Base-by-base conservation (phyloP, 108 stramenopile genomes). In the Nitzschia palea region DNA sequence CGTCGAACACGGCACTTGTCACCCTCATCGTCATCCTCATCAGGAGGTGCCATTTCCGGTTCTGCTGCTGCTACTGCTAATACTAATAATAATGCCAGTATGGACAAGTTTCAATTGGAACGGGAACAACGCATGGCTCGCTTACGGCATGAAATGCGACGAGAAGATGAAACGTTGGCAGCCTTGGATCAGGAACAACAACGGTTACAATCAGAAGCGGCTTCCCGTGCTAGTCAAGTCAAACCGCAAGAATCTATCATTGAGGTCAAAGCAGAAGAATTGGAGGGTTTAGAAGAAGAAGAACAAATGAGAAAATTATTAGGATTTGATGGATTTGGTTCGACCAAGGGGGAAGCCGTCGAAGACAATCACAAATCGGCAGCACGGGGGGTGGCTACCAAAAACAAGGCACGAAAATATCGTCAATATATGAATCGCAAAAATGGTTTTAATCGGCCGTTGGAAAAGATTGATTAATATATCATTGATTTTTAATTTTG, bases 381-480 rank as follows among this genome's bases (percentile, higher is more conserved):
- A 0, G 98, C 97, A 20, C 77, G 81, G 54, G 98, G 98, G 23
- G 94, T 88, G 22, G 90, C 89, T 23, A 72, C 81, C 37, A 97
- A 97, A 76, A 89, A 93, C 73, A 95, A 96, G 73, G 89, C 89
- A 31, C 72, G 97, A 27, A 92, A 95, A 67, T 99, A 97, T 78
- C 77, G 98, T 28, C 98, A 99, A 68, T 99, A 99, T 80, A 99
- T 99, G 98, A 97, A 98, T 77, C 76, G 95, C 51, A 95, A 77
- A 57, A 66, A 87, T 59, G 97, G 97, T 30, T 97, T 97, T 79
- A 96, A 97, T 67, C 67, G 93, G 20, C 86, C 91, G n/a, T 77
- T 97, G 65, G 97, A 96, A 51, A 90, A 95, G 67, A 91, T 91
- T 86, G 70, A 81, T 36, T 95, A 68, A 53, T 60, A n/a, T n/a